phyloP scores from a whole-genome alignment of 2,329 filamentous ascomycete genomes.

The Cladosporium colombiae region DNA sequence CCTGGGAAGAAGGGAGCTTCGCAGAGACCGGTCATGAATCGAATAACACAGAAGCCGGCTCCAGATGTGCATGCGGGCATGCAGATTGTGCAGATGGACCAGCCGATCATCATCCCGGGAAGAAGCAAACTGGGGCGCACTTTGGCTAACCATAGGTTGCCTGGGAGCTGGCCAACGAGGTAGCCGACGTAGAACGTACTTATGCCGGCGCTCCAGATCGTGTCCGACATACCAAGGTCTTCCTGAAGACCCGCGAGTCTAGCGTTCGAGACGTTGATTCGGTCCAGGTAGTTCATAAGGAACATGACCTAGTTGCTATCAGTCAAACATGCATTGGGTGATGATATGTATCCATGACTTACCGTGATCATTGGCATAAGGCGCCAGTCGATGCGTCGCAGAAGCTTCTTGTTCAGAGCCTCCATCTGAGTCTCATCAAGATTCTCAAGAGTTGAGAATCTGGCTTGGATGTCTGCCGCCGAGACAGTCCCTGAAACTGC shows the following conservation, averaged over 20 bases:
- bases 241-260: slow-evolving; percentile 43
- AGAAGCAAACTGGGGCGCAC: slow-evolving; percentile 39
- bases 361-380: slow-evolving; percentile 35
- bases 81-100: slow-evolving; percentile 46
- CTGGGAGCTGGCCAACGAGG: slow-evolving; percentile 45
- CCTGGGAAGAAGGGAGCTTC: slow-evolving; percentile 45
- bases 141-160: slow-evolving; percentile 49
- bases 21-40: slow-evolving; percentile 42
- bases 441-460: slow-evolving; percentile 32
- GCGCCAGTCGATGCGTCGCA: slow-evolving; percentile 35
- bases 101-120: slow-evolving; percentile 45
- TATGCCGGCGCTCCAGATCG: slow-evolving; percentile 44
- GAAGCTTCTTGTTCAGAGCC: slow-evolving; percentile 33
- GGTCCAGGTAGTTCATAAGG: slow-evolving; percentile 42
- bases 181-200: slow-evolving; percentile 49
- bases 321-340: too few relatives aligned
- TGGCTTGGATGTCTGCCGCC: slow-evolving; percentile 33
- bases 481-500: slow-evolving; percentile 36
- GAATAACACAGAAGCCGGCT: slow-evolving; percentile 40
- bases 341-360: neutral
- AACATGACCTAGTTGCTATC: slow-evolving; percentile 30
- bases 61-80: slow-evolving; percentile 46
- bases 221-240: slow-evolving; percentile 39
- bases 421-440: slow-evolving; percentile 33
- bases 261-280: slow-evolving; percentile 36